Conservation (phyloP, 2,329 filamentous ascomycete species). For the Talaromyces islandicus region DNA sequence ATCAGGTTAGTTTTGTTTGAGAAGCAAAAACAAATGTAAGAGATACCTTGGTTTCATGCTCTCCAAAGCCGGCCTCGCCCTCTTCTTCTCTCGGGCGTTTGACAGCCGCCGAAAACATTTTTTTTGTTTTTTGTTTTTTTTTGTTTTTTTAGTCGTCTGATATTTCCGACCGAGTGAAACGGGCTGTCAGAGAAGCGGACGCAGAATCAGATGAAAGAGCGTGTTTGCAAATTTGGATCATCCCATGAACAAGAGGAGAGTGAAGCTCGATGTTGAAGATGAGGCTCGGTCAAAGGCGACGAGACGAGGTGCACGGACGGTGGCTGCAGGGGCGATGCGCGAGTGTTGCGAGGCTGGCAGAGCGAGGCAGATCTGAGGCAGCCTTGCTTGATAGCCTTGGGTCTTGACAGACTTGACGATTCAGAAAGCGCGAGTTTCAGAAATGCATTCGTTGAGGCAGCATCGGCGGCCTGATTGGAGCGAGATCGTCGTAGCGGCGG, state of each 20-base stretch:
- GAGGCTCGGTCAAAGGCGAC: neutral
- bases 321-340: neutral
- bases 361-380: neutral
- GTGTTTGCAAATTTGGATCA: neutral
- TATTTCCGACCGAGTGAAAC: neutral
- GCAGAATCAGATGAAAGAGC: neutral
- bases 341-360: too few relatives aligned
- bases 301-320: neutral
- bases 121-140: too few relatives aligned
- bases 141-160: too few relatives aligned
- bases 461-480: neutral
- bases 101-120: conserved; percentile 17
- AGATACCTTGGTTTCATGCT: conserved; percentile 32
- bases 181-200: neutral
- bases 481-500: neutral
- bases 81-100: conserved; percentile 35
- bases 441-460: neutral
- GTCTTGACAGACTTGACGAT: neutral
- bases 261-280: neutral
- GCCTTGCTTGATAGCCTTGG: neutral
- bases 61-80: conserved; percentile 58
- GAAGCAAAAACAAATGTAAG: neutral
- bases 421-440: neutral
- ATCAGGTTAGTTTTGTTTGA: neutral
- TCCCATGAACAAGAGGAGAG: neutral